Evolutionary conservation across 768 basidiomycete species (phyloP), one percentile per base, ranked within the genome.

Genomic region (Leccinum olivaceopallidum): DNA sequence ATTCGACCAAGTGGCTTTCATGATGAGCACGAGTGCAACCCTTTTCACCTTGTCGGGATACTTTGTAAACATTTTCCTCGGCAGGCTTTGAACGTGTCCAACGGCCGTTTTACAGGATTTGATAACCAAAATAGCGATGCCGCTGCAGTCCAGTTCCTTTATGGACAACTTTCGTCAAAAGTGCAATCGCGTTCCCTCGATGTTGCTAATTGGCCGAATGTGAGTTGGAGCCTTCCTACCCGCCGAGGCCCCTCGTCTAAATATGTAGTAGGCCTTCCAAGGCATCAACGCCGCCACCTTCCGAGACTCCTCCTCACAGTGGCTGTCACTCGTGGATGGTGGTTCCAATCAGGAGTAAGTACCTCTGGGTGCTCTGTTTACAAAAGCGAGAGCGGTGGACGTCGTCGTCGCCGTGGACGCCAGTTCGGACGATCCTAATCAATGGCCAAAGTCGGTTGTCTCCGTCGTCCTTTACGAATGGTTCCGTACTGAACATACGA

Each of bases 1-100:
- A 7, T 93, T 92, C 65, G 90, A 93, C 68, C 88, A 89, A 70
- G 83, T 81, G 0, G 82, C 81, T 0, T 94, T 91, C 69, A 70
- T 93, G 36, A 87, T 91, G 79, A 92, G 89, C 9, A 84, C 84
- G 3, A 91, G 90, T 39, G 83, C 89, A 18, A 87, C 82, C 64
- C 70, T 89, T 26, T 90, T 90, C 74, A 86, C 86, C 12, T 58
- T 20, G 0, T 26, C 2, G 30, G 10, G 20, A 6, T 32, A 37
- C 39, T 44, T 60, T 37, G 60, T 26, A 14, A 55, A 59, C 16
- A 50, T 51, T 18, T 49, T 9, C n/a, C 64, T 28, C 58, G 83
- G 83, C 80, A 84, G 82, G 73, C 79, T 22, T 65, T 85, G 2
- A 77, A 87, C 64, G 78, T 72, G 1, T 62, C 71, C 13, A 81